A percentile compares a stretch with the other conserved stretches of the same genome.
Conservation (phyloP, 192 early-diverging fungal species). For the Coemansia umbellata region DNA sequence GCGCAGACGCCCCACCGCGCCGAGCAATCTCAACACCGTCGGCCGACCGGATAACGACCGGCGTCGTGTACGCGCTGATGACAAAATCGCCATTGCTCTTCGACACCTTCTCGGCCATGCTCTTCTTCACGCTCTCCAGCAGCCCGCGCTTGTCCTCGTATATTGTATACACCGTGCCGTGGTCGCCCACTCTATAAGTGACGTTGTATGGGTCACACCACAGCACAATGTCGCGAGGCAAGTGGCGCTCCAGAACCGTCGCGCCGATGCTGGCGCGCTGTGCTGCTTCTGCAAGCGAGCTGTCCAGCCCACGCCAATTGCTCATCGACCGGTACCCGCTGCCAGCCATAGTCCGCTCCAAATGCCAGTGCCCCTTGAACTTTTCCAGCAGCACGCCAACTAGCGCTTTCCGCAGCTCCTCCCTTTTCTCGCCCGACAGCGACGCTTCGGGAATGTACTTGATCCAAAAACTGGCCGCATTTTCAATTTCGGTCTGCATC, state of each 20-base stretch:
- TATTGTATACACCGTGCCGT: slow-evolving; percentile 62
- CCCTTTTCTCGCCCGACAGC: slow-evolving; percentile 22
- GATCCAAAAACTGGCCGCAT: slow-evolving; percentile 45
- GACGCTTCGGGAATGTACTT: slow-evolving; percentile 35
- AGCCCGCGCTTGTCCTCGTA: slow-evolving; percentile 58
- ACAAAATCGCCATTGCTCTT: slow-evolving; percentile 46
- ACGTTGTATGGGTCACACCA: slow-evolving; percentile 74
- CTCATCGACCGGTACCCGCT: slow-evolving; percentile 77
- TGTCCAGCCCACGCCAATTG: slow-evolving; percentile 65
- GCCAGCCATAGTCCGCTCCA: slow-evolving; percentile 58
- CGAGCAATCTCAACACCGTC: slow-evolving; percentile 47
- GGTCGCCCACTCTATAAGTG: slow-evolving; percentile 68
- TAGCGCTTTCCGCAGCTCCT: slow-evolving; percentile 38
- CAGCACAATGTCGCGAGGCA: slow-evolving; percentile 66
- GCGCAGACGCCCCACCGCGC: slow-evolving; percentile 19
- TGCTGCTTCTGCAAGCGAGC: slow-evolving; percentile 57
- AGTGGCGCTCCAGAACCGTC: slow-evolving; percentile 47
- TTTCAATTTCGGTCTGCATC: slow-evolving; percentile 50
- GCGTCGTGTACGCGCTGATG: slow-evolving; percentile 46
- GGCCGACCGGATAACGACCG: slow-evolving; percentile 48
- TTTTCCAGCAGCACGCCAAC: slow-evolving; percentile 51
- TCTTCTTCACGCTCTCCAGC: slow-evolving; percentile 42
- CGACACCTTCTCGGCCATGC: slow-evolving; percentile 38
- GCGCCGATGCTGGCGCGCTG: slow-evolving; percentile 44
- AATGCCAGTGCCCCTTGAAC: slow-evolving; percentile 71